Evolutionary conservation across 768 basidiomycete species (phyloP), one percentile per base, ranked within the genome.

Genomic region (Termitomyces sp.): DNA sequence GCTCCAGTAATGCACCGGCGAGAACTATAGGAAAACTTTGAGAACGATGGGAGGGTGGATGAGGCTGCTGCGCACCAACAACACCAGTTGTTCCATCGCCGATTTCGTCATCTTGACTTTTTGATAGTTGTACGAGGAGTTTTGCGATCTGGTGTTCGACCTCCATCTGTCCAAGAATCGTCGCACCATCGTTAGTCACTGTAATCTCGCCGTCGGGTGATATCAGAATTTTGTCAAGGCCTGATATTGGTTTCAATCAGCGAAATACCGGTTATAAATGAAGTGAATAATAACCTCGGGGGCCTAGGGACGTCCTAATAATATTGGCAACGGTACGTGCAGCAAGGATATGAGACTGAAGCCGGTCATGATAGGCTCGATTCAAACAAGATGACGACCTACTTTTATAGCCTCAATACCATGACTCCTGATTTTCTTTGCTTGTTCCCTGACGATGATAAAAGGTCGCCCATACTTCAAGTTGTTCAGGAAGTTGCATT

Each of bases 91-190:
- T 98, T 62, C 97, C 97, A 76, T 99, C 97, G 31, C 97, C 97
- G 72, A 99, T 96, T 79, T 99, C 97, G 74, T 99, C 97, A 73
- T 99, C 97, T 79, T 99, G 97, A 72, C 92, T 94, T 80, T 96
- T 96, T 17, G 94, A 96, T 46, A 98, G 81, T 71, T 98, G 92
- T 2, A 99, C 97, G 38, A 99, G 84, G 49, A 99, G 84, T 77
- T 97, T 99, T 62, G 97, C 97, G 70, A 99, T 96, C 79, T 96
- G 96, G 72, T 99, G 96, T 70, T 98, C 96, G 56, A 98, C 96
- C 74, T 97, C 94, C 95, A 99, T 98, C 79, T 98, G 96, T 29
- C 94, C 86, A 60, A 99, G 81, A 67, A 99, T 99, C 29, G 97
- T 99, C 6, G 97, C 97, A 54, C 97, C 97, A 76, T 99, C 97